Evolutionary conservation across 768 basidiomycete genomes (phyloP), one percentile per base, ranked within the genome.

Genomic region (Suillus subluteus): DNA sequence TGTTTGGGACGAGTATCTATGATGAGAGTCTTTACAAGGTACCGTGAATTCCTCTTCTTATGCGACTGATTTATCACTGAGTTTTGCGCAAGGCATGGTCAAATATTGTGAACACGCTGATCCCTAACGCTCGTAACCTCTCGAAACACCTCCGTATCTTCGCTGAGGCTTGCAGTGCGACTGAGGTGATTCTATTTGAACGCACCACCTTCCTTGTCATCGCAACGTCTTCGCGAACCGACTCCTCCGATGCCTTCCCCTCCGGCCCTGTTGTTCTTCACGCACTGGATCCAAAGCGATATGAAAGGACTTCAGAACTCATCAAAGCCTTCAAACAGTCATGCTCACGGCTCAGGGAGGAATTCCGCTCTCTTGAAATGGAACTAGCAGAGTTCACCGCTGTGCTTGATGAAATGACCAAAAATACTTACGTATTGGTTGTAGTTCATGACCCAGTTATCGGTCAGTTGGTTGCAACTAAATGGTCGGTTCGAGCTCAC

Each of bases 201-300:
- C 91, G 94, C 62, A 96, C 96, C 11, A 99, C 98, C 40, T 99
- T 99, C 82, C 91, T 99, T 63, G 96, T 99, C 71, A 96, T 99
- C 69, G 95, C 97, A 6, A 92, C 92, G 3, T 92, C 91, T 26
- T 86, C 78, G 71, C 84, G 74, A 75, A 83, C 82, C 26, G 66
- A 73, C 41, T 21, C 69, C 43, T 62, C 73, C 21, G 58, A 73
- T 30, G 43, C 75, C 30, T 67, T 78, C 44, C 68, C 81, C 46
- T 73, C 80, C 40, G 72, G 73, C 32, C 76, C 80, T 40, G 62
- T 72, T 7, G 78, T 80, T 32, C 70, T 79, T 12, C 83, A 85
- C 62, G 76, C 83, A 64, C 82, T 94, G 65, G 83, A 88, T 65
- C 79, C 89, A 6, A 91, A 88, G 66, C 88, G 93, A 35, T 93